Base-by-base conservation (phyloP, 805 yeast genomes). In the Wickerhamomyces alni region DNA sequence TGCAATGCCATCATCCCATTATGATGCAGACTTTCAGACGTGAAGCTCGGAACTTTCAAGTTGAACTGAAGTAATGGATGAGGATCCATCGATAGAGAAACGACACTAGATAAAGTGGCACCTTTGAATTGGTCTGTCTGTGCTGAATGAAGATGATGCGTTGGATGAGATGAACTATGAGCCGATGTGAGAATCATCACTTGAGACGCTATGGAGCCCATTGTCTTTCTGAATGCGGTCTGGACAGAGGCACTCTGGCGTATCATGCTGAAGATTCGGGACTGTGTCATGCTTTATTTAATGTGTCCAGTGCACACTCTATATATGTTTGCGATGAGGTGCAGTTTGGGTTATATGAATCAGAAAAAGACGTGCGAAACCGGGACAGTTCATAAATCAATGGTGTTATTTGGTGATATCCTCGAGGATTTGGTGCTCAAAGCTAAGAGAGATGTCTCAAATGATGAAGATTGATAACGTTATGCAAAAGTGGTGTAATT, bases 21-120 rank as follows among this genome's bases (percentile, higher is more conserved):
- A n/a, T 67, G 62, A 51, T 84, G 87, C 21, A 91, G 63, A 10
- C 75, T 65, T 7, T 67, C 64, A 0, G 95, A 81, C 0, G 98
- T 89, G 25, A 80, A 71, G 5, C 96, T 86, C 0, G 98, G 98
- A 12, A 80, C 65, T 59, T 86, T 95, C 29, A 91, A 65, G 57
- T 91, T 91, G 66, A 91, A 89, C 52, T 87, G 93, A 1, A 91
- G 54, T 39, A 89, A 61, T 2, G 96, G 94, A 12, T 68, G 69
- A 0, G 96, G 96, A 35, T 72, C 67, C 22, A 88, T 74, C 1
- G 95, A 80, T 12, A 91, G 63, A 1, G 97, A 88, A 11, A 87
- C 76, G 33, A 88, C 86, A 1, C 96, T 87, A 3, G 96, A 84
- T 2, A 91, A 66, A 0, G 97, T 87, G 68, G 86, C 77, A 0